These are phyloP conservation scores for Eucommia ulmoides DNA, from an alignment of 257 asterid species.

Conservation along the genomic window DNA sequence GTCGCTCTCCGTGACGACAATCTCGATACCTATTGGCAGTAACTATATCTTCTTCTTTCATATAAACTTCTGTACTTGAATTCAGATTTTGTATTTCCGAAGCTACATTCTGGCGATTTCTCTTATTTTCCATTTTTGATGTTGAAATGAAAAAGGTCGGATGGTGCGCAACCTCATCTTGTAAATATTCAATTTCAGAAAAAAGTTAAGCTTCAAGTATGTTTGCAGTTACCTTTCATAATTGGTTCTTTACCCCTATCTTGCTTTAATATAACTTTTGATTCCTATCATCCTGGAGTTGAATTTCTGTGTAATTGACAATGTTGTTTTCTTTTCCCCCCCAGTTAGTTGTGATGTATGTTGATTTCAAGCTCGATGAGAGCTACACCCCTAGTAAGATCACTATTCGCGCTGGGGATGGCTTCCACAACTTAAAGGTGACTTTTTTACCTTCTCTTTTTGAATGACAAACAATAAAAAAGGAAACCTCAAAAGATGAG, in stretches of 20 bases:
- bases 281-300: not conserved
- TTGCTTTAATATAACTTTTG: not conserved
- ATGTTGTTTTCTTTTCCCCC: not conserved
- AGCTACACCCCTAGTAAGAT: conserved; percentile 94
- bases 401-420: conserved; percentile 88
- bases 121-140: not conserved
- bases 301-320: not conserved
- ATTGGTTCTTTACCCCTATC: too few species aligned
- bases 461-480: not conserved
- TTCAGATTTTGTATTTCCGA: not conserved
- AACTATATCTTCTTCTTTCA: not conserved
- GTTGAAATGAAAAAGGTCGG: conserved; percentile 43
- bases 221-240: not conserved
- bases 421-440: conserved; percentile 94
- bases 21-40: conserved; percentile 97
- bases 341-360: conserved; percentile 57
- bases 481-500: not conserved
- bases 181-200: conserved; percentile 91
- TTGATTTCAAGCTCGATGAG: conserved; percentile 94
- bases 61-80: not conserved
- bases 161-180: conserved; percentile 94
- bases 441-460: not conserved
- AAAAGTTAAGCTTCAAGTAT: conserved; percentile 75
- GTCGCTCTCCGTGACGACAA: conserved; percentile 74
- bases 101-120: not conserved